A percentile compares a stretch with the other conserved stretches of the same genome.
These are phyloP conservation scores for Fomitopsis pinicola DNA, from an alignment of 1,284 basidiomycete genomes.

Conservation along the genomic window DNA sequence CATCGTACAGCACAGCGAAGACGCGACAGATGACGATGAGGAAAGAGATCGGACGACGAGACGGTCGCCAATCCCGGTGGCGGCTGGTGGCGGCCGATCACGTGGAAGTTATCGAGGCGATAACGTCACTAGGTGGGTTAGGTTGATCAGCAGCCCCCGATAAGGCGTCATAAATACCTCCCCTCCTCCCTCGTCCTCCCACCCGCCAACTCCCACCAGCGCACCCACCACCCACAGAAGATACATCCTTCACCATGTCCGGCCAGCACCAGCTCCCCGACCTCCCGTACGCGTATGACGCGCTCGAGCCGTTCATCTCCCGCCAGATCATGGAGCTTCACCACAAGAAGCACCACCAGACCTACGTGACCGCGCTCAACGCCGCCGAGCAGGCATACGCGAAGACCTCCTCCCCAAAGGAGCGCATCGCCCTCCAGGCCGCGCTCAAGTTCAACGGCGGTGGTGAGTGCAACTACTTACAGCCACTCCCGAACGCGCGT, in stretches of 20 bases:
- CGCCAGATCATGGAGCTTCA: slow-evolving; percentile 90
- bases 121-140: slow-evolving; percentile 8
- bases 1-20: not conserved
- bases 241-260: slow-evolving; percentile 16
- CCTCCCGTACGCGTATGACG: slow-evolving; percentile 89
- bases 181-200: slow-evolving; percentile 4
- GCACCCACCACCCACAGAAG: not conserved
- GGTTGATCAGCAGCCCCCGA: slow-evolving; percentile 6
- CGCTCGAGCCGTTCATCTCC: slow-evolving; percentile 75
- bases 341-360: slow-evolving; percentile 95
- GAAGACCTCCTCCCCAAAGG: slow-evolving; percentile 64
- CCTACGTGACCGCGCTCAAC: slow-evolving; percentile 90
- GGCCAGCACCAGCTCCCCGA: slow-evolving; percentile 73
- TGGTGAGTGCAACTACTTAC: slow-evolving; percentile 54
- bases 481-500: too few relatives aligned
- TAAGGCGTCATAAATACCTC: slow-evolving; percentile 17
- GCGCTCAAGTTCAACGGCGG: slow-evolving; percentile 93
- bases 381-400: slow-evolving; percentile 85
- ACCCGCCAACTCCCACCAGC: not conserved
- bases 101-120: not conserved
- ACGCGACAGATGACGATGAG: not conserved
- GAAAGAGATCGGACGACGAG: not conserved
- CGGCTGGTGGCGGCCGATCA: slow-evolving; percentile 3
- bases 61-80: not conserved
- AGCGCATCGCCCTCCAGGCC: slow-evolving; percentile 81